Base-by-base conservation (phyloP, 2,329 filamentous ascomycete genomes). In the Aspergillus novofumigatus region DNA sequence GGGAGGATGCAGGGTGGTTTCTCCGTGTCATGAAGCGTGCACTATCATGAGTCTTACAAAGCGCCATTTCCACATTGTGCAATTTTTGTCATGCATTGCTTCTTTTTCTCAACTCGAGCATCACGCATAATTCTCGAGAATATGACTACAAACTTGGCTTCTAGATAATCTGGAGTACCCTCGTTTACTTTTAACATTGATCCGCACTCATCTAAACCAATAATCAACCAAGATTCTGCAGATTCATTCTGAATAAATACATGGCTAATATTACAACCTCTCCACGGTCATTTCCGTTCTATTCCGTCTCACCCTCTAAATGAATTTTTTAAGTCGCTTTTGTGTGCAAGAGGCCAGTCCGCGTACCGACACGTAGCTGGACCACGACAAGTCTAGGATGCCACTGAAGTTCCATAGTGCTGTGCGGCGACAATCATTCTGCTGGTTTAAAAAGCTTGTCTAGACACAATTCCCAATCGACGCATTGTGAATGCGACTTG, bases 1-100 rank as follows among this genome's bases (percentile, higher is more conserved):
- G 83, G 83, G 77, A 80, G 58, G 83, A 86, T 72, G 82, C 81
- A 32, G 77, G 79, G 29, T 86, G 83, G 83, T 65, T 86, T 57
- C 69, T 86, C 56, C 80, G 80, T 51, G 78, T 83, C 45, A 81
- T 83, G 52, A 75, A 67, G 57, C 69, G 65, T 50, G 67, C 70
- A n/a, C 59, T 75, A 21, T 59, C 69, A 62, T 70, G 57, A 68
- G 53, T 8, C 48, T 20, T 23, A 23, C 42, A 42, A 9, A 42
- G 20, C 41, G 10, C 29, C 1, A 11, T 32, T 7, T 17, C 32
- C 14, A 5, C 14, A 17, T 38, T 17, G 14, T 38, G 5, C 32
- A 38, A 38, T 17, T n/a, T n/a, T 38, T 38, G 11, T 32, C 32
- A 38, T 38, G 32, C 32, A 38, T 38, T 38, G 14, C 32, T 38